A percentile compares a stretch with the other conserved stretches of the same genome.
Conservation (phyloP, 495 filamentous ascomycete genomes). For the Neurospora cerealis region DNA sequence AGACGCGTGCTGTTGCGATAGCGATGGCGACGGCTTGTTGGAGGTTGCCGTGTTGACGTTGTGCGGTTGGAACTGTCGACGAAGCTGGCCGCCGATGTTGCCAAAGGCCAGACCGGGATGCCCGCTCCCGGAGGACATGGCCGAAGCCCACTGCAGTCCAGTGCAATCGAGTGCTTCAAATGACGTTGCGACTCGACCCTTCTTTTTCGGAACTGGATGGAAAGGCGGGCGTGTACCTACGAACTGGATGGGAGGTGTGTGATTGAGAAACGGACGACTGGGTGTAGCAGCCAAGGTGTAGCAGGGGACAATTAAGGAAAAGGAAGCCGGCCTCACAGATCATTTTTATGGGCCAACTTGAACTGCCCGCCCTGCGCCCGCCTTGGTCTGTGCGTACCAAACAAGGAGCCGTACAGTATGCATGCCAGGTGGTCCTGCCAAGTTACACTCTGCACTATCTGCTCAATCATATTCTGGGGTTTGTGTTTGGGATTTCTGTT, state of each 20-base stretch:
- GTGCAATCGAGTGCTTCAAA: not conserved
- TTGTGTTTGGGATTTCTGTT: not conserved
- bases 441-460: not conserved
- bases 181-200: conserved; percentile 1
- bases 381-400: not conserved
- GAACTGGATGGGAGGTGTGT: not conserved
- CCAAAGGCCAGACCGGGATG: conserved; percentile 21
- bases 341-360: not conserved
- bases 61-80: conserved; percentile 24
- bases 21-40: conserved; percentile 27
- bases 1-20: conserved; percentile 22
- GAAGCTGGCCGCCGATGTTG: conserved; percentile 10
- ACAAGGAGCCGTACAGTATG: not conserved
- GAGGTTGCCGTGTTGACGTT: conserved; percentile 25
- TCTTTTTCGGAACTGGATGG: not conserved
- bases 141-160: not conserved
- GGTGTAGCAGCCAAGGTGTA: not conserved
- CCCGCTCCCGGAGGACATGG: conserved; percentile 21
- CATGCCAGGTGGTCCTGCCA: not conserved
- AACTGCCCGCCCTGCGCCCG: not conserved
- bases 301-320: not conserved
- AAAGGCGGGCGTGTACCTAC: not conserved
- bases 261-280: not conserved
- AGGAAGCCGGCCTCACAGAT: not conserved
- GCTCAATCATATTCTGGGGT: not conserved